Percentiles rank a stretch among this genome's conserved stretches.
Conservation (phyloP, 257 asterid genomes). For the Solanum pinnatisectum region DNA sequence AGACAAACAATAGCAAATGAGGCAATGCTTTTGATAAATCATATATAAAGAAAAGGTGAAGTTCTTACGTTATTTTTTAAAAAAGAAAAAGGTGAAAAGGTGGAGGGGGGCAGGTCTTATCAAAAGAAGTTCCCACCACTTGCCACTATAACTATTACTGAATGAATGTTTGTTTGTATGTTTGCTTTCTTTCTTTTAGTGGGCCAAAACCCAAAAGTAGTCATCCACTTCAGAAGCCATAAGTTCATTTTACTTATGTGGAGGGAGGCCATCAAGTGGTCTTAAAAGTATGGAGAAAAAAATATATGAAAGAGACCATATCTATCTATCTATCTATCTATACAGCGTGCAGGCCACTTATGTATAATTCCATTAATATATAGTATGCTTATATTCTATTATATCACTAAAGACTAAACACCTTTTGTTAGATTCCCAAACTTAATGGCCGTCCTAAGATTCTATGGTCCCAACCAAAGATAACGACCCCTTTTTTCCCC, state of each 20-base stretch:
- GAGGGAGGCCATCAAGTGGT: background rate
- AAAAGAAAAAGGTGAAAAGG: conserved; percentile 7
- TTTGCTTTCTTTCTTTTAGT: conserved; percentile 16
- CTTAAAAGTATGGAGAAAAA: background rate
- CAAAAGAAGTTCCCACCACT: conserved; percentile 75
- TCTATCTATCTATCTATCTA: background rate
- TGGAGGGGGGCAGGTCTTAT: conserved; percentile 36
- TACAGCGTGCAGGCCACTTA: conserved; percentile 35
- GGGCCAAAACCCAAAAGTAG: conserved; percentile 49
- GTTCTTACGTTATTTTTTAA: background rate
- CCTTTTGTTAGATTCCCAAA: conserved; percentile 44
- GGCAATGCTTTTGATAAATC: background rate
- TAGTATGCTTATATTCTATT: background rate
- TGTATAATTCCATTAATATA: background rate
- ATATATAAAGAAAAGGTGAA: background rate
- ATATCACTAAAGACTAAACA: conserved; percentile 35
- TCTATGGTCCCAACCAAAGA: conserved; percentile 54
- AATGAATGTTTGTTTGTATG: background rate
- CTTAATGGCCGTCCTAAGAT: conserved; percentile 66
- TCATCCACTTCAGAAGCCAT: background rate
- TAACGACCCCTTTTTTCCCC: conserved; percentile 17
- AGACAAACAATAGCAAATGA: background rate
- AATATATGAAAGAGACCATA: background rate
- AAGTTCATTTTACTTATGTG: background rate
- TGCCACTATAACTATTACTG: conserved; percentile 1